Base-by-base conservation (phyloP, 345 rosid genomes). In the Citrus hindsii region DNA sequence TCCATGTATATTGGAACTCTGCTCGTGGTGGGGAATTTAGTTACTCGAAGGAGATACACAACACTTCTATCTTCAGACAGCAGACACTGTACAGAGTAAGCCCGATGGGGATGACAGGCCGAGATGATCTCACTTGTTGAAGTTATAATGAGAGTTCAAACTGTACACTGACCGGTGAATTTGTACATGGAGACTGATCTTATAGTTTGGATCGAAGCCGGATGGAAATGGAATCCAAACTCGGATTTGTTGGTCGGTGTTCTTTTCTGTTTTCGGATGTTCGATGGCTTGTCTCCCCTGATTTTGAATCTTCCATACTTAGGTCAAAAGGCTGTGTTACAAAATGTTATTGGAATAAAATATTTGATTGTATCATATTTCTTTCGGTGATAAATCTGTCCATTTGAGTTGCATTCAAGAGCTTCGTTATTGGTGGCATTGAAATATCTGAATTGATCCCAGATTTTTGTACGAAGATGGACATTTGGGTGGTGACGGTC, bases 71-170 rank as follows among this genome's bases (percentile, higher is more conserved):
- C 55, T 60, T 78, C 66, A 65, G 82, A 81, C 73, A 73, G 67
- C 35, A 46, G 51, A 85, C 63, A 79, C 79, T 86, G 89, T 87
- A 89, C 87, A 89, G 89, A 82, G 69, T 79, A 79, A 77, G 83
- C 38, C 75, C 71, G 73, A 28, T 51, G 65, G 73, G 72, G 79
- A 67, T 51, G 69, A 59, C 40, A 48, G 67, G 62, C 56, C 70
- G 35, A 72, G 66, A 35, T 32, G 28, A 13, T 9, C 69, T 28
- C 32, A 5, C 22, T 6, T 2, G 53, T 66, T 13, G 63, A 65
- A 64, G 48, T 32, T 55, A 30, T 51, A 14, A 32, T 28, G 69
- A 62, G 19, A 19, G 76, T 64, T n/a, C 67, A 56, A 48, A 65
- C 7, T 4, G 38, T 71, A 56, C 73, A 66, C 64, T 16, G 75